Evolutionary conservation across 805 yeast genomes (phyloP).

Genomic region (Candida manassasensis): DNA sequence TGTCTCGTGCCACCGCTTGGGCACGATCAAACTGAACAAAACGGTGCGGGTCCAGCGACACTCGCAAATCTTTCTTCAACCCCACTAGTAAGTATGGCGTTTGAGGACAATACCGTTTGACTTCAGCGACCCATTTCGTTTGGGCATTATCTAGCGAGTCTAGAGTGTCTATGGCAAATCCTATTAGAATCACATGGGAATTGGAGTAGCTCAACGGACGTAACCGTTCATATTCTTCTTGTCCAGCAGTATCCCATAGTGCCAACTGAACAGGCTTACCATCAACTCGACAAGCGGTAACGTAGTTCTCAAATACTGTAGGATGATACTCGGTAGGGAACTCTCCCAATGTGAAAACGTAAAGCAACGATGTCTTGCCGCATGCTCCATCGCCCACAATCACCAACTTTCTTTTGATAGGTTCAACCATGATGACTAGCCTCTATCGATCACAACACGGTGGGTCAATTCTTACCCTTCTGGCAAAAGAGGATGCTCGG

Average conservation of each 20-base stretch:
- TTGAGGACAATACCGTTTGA: constrained; percentile 70
- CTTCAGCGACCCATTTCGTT: constrained; percentile 86
- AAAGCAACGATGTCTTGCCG: constrained; percentile 86
- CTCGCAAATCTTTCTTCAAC: constrained; percentile 74
- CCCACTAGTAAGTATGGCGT: constrained; percentile 80
- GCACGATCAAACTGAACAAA: constrained; percentile 58
- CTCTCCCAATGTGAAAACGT: constrained; percentile 88
- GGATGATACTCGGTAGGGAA: constrained; percentile 93
- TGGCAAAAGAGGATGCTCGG: too few species aligned
- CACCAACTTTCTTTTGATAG: constrained; percentile 60
- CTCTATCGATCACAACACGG: too few species aligned
- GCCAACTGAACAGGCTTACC: constrained; percentile 88
- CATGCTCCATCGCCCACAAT: constrained; percentile 96
- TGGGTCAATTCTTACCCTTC: too few species aligned
- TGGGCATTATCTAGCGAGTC: constrained; percentile 82
- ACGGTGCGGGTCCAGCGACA: constrained; percentile 33
- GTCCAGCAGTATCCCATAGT: constrained; percentile 96
- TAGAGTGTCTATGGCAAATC: constrained; percentile 78
- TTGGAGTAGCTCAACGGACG: constrained; percentile 85
- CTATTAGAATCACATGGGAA: constrained; percentile 81
- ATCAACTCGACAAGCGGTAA: constrained; percentile 89
- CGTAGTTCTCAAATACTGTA: constrained; percentile 91
- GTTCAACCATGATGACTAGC: constrained; percentile 20
- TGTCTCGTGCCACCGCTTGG: constrained; percentile 63
- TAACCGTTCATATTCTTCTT: constrained; percentile 88